phyloP scores from a whole-genome alignment of 2,329 filamentous ascomycete genomes.

The Pseudogymnoascus verrucosus region DNA sequence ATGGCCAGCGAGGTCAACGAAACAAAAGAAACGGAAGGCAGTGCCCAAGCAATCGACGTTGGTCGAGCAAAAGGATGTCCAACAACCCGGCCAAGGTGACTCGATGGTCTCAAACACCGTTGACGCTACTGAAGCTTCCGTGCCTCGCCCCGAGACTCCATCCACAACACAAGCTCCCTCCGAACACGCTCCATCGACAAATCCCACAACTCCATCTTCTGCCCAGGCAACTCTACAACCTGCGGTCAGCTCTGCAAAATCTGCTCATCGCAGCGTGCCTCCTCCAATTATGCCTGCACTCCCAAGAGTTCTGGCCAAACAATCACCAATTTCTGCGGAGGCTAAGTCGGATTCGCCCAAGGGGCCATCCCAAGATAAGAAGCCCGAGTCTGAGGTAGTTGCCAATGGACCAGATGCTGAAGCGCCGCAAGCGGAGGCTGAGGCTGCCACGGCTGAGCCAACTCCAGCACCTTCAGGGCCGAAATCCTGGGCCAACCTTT shows the following conservation, averaged over 20 bases:
- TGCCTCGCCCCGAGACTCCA: constrained; percentile 39
- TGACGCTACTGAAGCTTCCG: constrained; percentile 31
- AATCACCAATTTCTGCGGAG: constrained; percentile 26
- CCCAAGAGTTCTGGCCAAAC: constrained; percentile 25
- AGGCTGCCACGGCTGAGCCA: constrained; percentile 18
- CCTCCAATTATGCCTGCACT: constrained; percentile 27
- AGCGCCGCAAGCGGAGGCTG: background rate
- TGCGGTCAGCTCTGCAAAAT: constrained; percentile 15
- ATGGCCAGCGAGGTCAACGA: constrained; percentile 41
- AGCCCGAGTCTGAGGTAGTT: background rate
- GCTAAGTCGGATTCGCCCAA: constrained; percentile 18
- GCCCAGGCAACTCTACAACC: constrained; percentile 22
- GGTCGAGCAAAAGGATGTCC: background rate
- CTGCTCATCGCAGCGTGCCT: background rate
- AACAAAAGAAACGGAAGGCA: constrained; percentile 27
- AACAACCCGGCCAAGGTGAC: background rate
- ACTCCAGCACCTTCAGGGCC: constrained; percentile 34
- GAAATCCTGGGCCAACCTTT: constrained; percentile 62
- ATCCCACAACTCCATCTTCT: constrained; percentile 48
- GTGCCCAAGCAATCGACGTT: background rate
- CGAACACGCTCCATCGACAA: constrained; percentile 32
- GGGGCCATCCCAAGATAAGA: background rate
- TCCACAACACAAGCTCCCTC: constrained; percentile 33
- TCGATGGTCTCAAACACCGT: background rate
- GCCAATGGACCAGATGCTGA: background rate